Evolutionary conservation across 805 yeast genomes (phyloP).

Genomic region (Hanseniaspora vineae): DNA sequence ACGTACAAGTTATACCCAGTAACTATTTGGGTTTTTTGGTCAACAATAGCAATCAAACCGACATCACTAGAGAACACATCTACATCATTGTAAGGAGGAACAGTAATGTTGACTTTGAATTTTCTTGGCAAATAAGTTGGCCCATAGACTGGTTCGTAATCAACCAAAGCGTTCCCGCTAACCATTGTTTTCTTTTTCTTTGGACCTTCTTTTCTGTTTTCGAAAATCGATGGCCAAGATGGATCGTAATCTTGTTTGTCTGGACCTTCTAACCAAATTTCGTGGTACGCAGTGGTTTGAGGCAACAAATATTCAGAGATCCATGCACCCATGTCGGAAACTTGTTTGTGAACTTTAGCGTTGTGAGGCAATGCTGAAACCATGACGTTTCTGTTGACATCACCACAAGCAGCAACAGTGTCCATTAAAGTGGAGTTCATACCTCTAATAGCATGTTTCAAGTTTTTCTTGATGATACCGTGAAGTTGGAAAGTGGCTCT

Average conservation of each 20-base stretch:
- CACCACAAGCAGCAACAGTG: slow-evolving; percentile 97
- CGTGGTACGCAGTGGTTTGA: slow-evolving; percentile 89
- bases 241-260: slow-evolving; percentile 55
- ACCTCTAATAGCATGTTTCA: slow-evolving; percentile 84
- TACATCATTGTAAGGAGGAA: slow-evolving; percentile 93
- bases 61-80: slow-evolving; percentile 94
- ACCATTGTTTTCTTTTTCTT: slow-evolving; percentile 70
- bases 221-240: slow-evolving; percentile 53
- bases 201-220: slow-evolving; percentile 60
- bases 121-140: slow-evolving; percentile 85
- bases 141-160: slow-evolving; percentile 80
- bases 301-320: slow-evolving; percentile 82
- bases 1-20: slow-evolving; percentile 78
- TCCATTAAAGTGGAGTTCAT: slow-evolving; percentile 86
- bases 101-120: slow-evolving; percentile 87
- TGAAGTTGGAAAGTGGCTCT: slow-evolving; percentile 96
- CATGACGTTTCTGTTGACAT: slow-evolving; percentile 93
- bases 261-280: slow-evolving; percentile 85
- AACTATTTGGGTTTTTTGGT: slow-evolving; percentile 42
- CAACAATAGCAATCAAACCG: slow-evolving; percentile 80
- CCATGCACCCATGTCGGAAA: slow-evolving; percentile 45
- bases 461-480: slow-evolving; percentile 81
- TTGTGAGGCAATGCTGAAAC: slow-evolving; percentile 77
- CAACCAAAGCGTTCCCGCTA: slow-evolving; percentile 73
- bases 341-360: slow-evolving; percentile 67